A percentile compares a stretch with the other conserved stretches of the same genome.
These are phyloP conservation scores for Cytospora mali DNA, from an alignment of 2,329 filamentous ascomycete species.

Conservation along the genomic window DNA sequence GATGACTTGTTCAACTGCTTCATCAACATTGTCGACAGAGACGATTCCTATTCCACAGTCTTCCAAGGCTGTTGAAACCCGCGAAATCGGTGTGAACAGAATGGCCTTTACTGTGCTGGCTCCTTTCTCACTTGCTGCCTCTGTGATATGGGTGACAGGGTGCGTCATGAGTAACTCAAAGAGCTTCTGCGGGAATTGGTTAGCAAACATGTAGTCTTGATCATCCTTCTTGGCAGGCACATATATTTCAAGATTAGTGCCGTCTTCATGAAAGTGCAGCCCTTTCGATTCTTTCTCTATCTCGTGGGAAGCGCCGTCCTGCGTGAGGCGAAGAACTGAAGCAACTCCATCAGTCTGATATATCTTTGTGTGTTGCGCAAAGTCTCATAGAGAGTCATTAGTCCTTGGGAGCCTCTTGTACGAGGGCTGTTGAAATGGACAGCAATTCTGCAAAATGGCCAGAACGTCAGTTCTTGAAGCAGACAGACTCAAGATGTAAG, in stretches of 20 bases:
- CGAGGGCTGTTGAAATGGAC: constrained; percentile 34
- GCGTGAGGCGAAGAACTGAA: constrained; percentile 33
- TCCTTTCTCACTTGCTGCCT: constrained; percentile 15
- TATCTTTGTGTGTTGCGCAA: constrained; percentile 32
- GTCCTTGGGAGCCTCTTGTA: constrained; percentile 13
- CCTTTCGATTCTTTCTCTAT: constrained; percentile 31
- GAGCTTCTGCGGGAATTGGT: constrained; percentile 34
- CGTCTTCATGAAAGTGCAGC: constrained; percentile 37
- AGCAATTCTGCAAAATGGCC: constrained; percentile 33
- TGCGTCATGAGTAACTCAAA: constrained; percentile 42
- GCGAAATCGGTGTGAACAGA: background rate
- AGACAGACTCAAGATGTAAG: background rate
- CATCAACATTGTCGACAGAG: background rate
- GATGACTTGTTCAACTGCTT: background rate
- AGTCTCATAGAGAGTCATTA: constrained; percentile 31
- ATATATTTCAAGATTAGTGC: constrained; percentile 34
- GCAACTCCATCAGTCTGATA: constrained; percentile 39
- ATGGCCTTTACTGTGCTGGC: constrained; percentile 3
- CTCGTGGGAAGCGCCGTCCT: constrained; percentile 32
- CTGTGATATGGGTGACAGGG: constrained; percentile 23
- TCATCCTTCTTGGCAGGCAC: constrained; percentile 35
- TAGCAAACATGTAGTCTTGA: constrained; percentile 37
- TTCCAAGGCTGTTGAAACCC: constrained; percentile 23
- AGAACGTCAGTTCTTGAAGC: background rate
- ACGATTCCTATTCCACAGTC: constrained; percentile 27